Evolutionary conservation across 1,284 basidiomycete species (phyloP), one percentile per base, ranked within the genome.

Genomic region (Puccinia hordei): DNA sequence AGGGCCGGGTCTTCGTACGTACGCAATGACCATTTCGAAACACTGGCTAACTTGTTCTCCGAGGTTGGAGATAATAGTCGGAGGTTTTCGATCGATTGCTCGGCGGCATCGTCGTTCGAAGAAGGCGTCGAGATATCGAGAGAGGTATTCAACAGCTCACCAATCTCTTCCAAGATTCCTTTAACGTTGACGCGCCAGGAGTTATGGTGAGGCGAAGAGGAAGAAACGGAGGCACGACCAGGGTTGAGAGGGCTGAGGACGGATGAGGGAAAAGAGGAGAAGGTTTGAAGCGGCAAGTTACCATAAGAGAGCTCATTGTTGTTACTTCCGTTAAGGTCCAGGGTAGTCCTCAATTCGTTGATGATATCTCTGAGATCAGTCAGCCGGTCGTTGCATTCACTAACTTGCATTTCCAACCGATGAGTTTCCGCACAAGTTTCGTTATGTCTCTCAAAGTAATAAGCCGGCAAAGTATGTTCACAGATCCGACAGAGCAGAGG

Each of bases 361-460:
- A 83, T 92, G 1, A 93, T 92, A 84, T 90, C 92, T 80, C 90
- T 89, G 74, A 99, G 88, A 84, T 99, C 97, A 13, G 89, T 87
- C 77, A 99, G 91, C 35, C 91, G 91, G 85, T 99, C 97, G 87
- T 99, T 97, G 87, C 92, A 93, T 84, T 95, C 93, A 41, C 89
- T 88, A 82, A 99, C 95, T 86, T 98, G 95, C 57, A 96, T 94
- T 86, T 99, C 97, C 82, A 99, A 89, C 63, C 94, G 91, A 86
- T 99, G 97, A 0, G 94, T 92, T 87, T 98, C 97, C 83, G 91
- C 94, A 86, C 97, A 99, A 13, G 96, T 99, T 87, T 99, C 97
- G 88, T 95, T 98, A 88, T 99, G 97, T 88, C 98, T 98, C 87
- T 98, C 97, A 85, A 99, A 99, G 88, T 96, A 99, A 95, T 97